Conservation (phyloP, 768 basidiomycete genomes). For the Boletus tomentosulus region DNA sequence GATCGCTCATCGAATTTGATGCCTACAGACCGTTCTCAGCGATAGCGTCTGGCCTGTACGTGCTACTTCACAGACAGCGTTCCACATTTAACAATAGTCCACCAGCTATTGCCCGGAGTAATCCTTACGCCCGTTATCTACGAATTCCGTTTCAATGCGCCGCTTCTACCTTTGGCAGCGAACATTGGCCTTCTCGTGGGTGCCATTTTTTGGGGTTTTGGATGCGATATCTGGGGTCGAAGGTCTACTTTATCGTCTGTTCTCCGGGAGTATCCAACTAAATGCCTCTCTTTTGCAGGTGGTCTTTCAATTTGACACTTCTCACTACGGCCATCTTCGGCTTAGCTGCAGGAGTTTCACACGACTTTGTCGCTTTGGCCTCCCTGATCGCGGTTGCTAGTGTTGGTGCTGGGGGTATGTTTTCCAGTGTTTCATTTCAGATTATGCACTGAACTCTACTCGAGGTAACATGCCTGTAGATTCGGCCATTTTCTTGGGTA, state of each 20-base stretch:
- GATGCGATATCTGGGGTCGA: conserved; percentile 51
- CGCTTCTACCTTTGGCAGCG: conserved; percentile 47
- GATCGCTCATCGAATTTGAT: conserved; percentile 1
- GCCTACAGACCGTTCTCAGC: conserved; percentile 5
- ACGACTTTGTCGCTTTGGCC: conserved; percentile 45
- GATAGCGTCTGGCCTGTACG: conserved; percentile 41
- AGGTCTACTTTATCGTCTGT: conserved; percentile 23
- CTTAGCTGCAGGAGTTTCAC: conserved; percentile 44
- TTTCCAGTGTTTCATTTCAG: background rate
- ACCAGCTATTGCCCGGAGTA: conserved; percentile 36
- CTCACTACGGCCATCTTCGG: conserved; percentile 52
- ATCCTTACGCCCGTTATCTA: conserved; percentile 46
- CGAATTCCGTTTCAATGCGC: conserved; percentile 46
- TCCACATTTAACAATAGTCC: background rate
- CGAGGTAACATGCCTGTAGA: conserved; percentile 54
- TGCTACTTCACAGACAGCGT: background rate
- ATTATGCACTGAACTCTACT: background rate
- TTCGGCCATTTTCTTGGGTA: conserved; percentile 50
- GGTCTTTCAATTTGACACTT: conserved; percentile 53
- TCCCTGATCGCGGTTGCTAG: conserved; percentile 43
- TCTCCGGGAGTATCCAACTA: conserved; percentile 31
- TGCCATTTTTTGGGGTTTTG: conserved; percentile 46
- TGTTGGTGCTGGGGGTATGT: conserved; percentile 45
- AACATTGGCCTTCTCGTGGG: conserved; percentile 53
- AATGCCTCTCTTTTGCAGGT: conserved; percentile 37